Percentiles rank a stretch among this genome's conserved stretches.
These are phyloP conservation scores for Adansonia digitata DNA, from an alignment of 345 rosid species.

Conservation along the genomic window DNA sequence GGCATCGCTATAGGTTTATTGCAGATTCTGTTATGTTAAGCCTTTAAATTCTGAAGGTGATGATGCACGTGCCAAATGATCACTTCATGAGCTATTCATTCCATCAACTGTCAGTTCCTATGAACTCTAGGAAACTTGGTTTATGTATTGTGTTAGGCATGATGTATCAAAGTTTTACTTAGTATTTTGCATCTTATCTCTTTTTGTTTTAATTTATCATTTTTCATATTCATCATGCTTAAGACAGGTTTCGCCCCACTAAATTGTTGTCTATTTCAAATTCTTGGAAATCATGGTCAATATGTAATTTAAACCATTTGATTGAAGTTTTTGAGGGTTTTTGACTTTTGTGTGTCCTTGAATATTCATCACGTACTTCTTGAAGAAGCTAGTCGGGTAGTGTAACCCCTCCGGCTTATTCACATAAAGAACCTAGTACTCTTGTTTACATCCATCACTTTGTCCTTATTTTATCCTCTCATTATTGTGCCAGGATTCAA, in stretches of 20 bases:
- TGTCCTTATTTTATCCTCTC: too few species aligned
- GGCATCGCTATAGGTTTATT: constrained; percentile 59
- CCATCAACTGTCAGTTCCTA: background rate
- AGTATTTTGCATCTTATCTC: constrained; percentile 11
- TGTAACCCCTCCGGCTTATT: too few species aligned
- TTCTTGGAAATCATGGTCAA: constrained; percentile 44
- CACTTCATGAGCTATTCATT: background rate
- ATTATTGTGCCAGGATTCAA: too few species aligned
- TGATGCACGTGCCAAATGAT: background rate
- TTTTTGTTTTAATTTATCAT: constrained; percentile 12
- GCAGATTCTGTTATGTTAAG: constrained; percentile 59
- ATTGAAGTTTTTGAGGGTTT: too few species aligned
- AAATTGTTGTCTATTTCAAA: constrained; percentile 48
- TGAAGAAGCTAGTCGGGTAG: too few species aligned
- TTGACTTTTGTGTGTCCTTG: too few species aligned
- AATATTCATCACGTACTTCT: too few species aligned
- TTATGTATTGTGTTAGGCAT: background rate
- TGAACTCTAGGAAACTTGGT: background rate
- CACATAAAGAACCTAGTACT: too few species aligned
- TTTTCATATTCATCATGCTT: constrained; percentile 61
- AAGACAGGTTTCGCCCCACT: constrained; percentile 48
- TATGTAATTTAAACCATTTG: too few species aligned
- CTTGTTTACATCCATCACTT: too few species aligned
- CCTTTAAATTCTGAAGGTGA: background rate
- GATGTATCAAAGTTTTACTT: background rate